phyloP scores from a whole-genome alignment of 352 stramenopile genomes.

The Pythium sukuiense region DNA sequence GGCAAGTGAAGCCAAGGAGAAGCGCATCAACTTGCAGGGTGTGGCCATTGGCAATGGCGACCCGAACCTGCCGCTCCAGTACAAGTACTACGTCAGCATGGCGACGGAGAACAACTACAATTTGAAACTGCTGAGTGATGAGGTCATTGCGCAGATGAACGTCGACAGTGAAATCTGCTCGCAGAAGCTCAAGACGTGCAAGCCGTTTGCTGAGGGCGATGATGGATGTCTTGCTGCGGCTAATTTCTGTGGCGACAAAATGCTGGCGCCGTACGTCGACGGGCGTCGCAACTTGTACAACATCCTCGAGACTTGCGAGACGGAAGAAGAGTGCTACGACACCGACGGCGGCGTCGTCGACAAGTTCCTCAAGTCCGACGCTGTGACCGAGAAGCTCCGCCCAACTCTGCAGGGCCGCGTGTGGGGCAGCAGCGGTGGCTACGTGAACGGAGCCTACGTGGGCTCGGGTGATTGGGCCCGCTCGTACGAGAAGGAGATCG shows the following conservation, averaged over 20 bases:
- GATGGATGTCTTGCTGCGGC: slow-evolving; percentile 18
- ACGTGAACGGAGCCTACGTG: slow-evolving; percentile 9
- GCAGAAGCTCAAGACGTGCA: slow-evolving; percentile 25
- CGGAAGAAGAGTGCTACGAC: slow-evolving; percentile 23
- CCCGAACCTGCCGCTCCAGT: slow-evolving; percentile 30
- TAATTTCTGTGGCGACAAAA: slow-evolving; percentile 24
- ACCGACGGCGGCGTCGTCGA: slow-evolving; percentile 16
- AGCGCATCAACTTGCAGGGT: slow-evolving; percentile 33
- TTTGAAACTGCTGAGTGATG: slow-evolving; percentile 24
- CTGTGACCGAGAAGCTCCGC: background rate
- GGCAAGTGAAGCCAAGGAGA: slow-evolving; percentile 1
- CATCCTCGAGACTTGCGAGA: slow-evolving; percentile 26
- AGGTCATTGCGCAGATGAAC: slow-evolving; percentile 23
- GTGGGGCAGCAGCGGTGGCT: slow-evolving; percentile 2
- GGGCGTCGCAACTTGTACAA: slow-evolving; percentile 32
- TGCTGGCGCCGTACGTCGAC: slow-evolving; percentile 23
- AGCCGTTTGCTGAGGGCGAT: slow-evolving; percentile 8
- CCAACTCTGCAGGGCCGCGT: slow-evolving; percentile 33
- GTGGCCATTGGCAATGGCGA: slow-evolving; percentile 37
- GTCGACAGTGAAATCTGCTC: slow-evolving; percentile 21
- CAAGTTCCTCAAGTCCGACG: slow-evolving; percentile 8
- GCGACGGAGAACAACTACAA: slow-evolving; percentile 35
- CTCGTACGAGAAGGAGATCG: slow-evolving; percentile 67
- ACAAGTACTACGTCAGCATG: slow-evolving; percentile 31
- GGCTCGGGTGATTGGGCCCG: slow-evolving; percentile 83